Percentiles rank a stretch among this genome's conserved stretches.
phyloP scores from a whole-genome alignment of 495 filamentous ascomycete genomes.

The Penicillium pancosmium region DNA sequence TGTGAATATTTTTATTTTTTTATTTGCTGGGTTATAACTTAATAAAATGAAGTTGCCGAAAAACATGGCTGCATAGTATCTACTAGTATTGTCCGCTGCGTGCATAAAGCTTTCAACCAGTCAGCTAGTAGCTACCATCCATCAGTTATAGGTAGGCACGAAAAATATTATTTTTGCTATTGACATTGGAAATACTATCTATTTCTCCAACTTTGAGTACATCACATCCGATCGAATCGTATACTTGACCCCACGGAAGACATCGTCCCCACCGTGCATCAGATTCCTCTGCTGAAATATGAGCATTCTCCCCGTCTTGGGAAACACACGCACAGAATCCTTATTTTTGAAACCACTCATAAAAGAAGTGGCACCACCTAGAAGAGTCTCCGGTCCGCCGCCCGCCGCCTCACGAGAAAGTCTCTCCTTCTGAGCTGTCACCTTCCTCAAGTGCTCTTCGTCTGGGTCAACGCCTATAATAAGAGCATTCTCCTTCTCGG shows the following conservation, averaged over 20 bases:
- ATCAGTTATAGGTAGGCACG: no score
- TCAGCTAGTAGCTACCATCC: no score
- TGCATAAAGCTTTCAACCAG: no score
- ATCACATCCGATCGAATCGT: conserved; percentile 79
- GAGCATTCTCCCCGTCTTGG: conserved; percentile 70
- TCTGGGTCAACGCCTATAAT: conserved; percentile 11
- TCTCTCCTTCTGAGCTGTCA: not conserved
- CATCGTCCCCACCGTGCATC: conserved; percentile 75
- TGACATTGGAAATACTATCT: not conserved
- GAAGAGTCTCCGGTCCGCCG: conserved; percentile 14
- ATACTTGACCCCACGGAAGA: conserved; percentile 71
- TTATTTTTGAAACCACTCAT: conserved; percentile 41
- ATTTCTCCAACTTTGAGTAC: conserved; percentile 45
- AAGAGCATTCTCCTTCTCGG: conserved; percentile 16
- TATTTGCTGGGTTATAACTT: no score
- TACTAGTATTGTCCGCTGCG: no score
- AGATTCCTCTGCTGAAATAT: conserved; percentile 76
- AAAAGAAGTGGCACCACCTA: conserved; percentile 70
- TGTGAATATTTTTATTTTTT: no score
- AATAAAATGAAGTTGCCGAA: no score
- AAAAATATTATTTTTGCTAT: no score
- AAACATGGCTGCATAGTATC: no score
- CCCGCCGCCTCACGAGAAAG: not conserved
- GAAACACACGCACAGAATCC: conserved; percentile 61
- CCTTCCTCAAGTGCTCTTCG: conserved; percentile 15